phyloP scores from a whole-genome alignment of 2,329 filamentous ascomycete genomes.

The Amesomyces nigricolor region DNA sequence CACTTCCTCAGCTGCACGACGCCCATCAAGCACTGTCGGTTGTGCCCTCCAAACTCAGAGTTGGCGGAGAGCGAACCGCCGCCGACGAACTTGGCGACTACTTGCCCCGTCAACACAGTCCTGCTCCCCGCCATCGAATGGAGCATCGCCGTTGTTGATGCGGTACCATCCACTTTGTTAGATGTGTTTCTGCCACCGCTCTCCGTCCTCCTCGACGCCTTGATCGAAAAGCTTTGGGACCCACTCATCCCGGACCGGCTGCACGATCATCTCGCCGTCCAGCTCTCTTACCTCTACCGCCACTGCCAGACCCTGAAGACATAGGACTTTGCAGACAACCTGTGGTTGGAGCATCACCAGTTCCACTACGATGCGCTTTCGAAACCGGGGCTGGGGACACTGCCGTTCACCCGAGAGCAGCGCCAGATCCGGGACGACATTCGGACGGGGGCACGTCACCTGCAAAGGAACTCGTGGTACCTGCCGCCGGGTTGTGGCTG shows the following conservation, averaged over 20 bases:
- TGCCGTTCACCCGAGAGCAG: conserved; percentile 1
- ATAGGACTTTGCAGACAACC: neutral
- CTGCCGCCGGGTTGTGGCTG: too few relatives aligned
- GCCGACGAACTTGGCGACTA: too few relatives aligned
- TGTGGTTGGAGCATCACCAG: neutral
- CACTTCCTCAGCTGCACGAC: too few relatives aligned
- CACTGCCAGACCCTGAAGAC: neutral
- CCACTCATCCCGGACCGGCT: neutral
- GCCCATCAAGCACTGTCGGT: neutral
- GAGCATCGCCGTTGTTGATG: neutral
- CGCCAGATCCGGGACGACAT: conserved; percentile 6
- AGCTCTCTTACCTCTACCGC: conserved; percentile 7
- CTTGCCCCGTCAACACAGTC: too few relatives aligned
- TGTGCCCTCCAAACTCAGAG: neutral
- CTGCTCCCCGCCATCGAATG: neutral
- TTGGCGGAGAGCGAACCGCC: too few relatives aligned
- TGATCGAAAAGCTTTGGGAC: conserved; percentile 5
- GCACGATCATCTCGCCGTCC: neutral
- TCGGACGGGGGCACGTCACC: neutral
- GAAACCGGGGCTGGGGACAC: neutral
- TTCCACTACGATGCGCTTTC: conserved; percentile 4
- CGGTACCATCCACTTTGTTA: neutral
- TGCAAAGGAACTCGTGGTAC: neutral
- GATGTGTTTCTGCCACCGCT: conserved; percentile 1
- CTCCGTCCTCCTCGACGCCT: conserved; percentile 2